These are phyloP conservation scores for Dryadomyces quercus-mongolicae DNA, from an alignment of 2,329 filamentous ascomycete genomes.

Conservation along the genomic window DNA sequence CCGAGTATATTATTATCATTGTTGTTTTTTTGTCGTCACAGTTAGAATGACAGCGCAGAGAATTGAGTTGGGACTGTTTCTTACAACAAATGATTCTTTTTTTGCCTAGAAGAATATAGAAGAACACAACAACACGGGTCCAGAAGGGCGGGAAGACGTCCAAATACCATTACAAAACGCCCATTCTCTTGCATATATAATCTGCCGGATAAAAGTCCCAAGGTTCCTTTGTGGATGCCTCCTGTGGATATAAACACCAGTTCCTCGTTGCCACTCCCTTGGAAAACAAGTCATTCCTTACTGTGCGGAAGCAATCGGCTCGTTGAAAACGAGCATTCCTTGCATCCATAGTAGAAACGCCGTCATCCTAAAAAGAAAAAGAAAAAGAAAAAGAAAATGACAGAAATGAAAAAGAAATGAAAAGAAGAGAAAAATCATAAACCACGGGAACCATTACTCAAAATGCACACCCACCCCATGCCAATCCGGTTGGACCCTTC, in stretches of 20 bases:
- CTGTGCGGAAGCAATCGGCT: not conserved
- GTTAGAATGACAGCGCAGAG: not conserved
- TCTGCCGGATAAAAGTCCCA: not conserved
- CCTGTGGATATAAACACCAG: not conserved
- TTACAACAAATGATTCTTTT: not conserved
- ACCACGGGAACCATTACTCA: too few relatives aligned
- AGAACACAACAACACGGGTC: not conserved
- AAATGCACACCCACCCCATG: not conserved
- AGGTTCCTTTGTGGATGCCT: not conserved
- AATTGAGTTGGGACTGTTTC: not conserved
- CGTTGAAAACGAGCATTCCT: not conserved
- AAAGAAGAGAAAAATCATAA: too few relatives aligned
- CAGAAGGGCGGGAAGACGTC: not conserved
- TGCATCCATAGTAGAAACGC: not conserved
- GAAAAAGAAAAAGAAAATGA: not conserved
- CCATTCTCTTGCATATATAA: not conserved
- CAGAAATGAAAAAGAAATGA: not conserved
- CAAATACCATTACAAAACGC: not conserved
- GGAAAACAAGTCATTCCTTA: not conserved
- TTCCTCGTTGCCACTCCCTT: not conserved
- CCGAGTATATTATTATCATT: not conserved
- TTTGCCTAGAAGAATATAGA: not conserved
- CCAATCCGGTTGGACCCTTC: not conserved
- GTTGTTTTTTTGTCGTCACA: too few relatives aligned
- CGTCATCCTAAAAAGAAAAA: not conserved